Conservation (phyloP, 768 basidiomycete genomes). For the Leccinellum luteum region DNA sequence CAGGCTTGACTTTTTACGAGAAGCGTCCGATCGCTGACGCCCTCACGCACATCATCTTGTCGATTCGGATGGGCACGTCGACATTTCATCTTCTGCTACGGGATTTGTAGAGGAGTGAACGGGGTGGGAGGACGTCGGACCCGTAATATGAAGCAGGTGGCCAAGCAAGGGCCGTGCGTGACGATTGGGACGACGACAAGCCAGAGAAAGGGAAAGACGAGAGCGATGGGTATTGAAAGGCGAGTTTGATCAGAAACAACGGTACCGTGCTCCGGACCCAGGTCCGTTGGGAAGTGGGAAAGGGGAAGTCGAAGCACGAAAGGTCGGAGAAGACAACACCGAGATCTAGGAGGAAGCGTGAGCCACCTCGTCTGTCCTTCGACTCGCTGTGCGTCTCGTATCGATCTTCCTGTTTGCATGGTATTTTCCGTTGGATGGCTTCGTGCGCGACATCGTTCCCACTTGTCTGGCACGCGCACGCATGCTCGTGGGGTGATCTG, state of each 20-base stretch:
- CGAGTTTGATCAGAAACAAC: neutral
- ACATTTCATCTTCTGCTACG: neutral
- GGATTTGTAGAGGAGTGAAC: neutral
- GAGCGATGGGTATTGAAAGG: no score
- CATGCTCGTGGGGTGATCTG: neutral
- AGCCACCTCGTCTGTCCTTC: neutral
- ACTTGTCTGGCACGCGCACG: neutral
- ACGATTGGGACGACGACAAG: slow-evolving; percentile 52
- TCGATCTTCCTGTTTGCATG: slow-evolving; percentile 3
- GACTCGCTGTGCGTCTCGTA: slow-evolving; percentile 1
- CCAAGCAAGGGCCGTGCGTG: slow-evolving; percentile 27
- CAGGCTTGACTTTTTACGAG: no score
- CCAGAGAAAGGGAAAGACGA: no score
- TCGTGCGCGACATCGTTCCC: neutral
- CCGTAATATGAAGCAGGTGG: neutral
- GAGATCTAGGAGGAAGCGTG: slow-evolving; percentile 70
- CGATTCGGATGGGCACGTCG: neutral
- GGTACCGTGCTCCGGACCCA: neutral
- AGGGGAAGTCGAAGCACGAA: neutral
- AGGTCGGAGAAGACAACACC: slow-evolving; percentile 33
- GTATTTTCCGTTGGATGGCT: neutral
- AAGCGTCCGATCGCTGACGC: neutral
- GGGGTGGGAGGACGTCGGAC: neutral
- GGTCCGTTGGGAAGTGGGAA: neutral
- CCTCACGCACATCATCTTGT: neutral